A percentile compares a stretch with the other conserved stretches of the same genome.
These are phyloP conservation scores for Scedosporium apiospermum DNA, from an alignment of 2,329 filamentous ascomycete species.

Conservation along the genomic window DNA sequence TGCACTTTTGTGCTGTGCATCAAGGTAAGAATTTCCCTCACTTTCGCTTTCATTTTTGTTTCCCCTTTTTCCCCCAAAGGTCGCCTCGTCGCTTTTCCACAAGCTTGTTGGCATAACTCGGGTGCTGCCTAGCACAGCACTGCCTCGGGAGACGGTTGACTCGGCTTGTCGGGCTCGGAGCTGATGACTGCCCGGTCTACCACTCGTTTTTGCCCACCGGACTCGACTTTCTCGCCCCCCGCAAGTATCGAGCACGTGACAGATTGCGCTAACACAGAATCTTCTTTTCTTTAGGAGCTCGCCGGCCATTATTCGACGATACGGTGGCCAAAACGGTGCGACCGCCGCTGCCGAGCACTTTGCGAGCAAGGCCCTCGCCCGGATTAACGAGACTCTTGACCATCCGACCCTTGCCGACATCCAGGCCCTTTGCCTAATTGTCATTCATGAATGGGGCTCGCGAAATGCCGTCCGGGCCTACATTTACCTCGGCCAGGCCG, in stretches of 20 bases:
- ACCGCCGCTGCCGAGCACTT: constrained; percentile 49
- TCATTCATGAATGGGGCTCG: constrained; percentile 55
- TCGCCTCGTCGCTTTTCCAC: constrained; percentile 8
- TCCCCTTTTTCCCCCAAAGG: constrained; percentile 11
- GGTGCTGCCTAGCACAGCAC: background rate
- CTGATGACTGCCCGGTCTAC: background rate
- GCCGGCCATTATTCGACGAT: constrained; percentile 45
- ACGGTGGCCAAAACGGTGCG: constrained; percentile 41
- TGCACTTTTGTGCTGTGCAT: constrained; percentile 46
- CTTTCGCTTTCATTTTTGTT: constrained; percentile 9
- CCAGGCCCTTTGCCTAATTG: constrained; percentile 50
- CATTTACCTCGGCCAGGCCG: constrained; percentile 52
- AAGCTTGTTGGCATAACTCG: background rate
- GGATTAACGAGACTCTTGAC: constrained; percentile 49
- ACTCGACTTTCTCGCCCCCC: background rate
- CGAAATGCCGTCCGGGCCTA: constrained; percentile 53
- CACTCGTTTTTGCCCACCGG: constrained; percentile 8
- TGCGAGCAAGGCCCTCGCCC: constrained; percentile 45
- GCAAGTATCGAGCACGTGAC: constrained; percentile 1
- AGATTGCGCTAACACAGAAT: background rate
- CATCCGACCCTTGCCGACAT: constrained; percentile 52
- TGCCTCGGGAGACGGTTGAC: background rate
- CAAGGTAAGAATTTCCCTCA: constrained; percentile 35
- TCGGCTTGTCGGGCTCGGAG: background rate
- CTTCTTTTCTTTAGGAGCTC: constrained; percentile 35